Evolutionary conservation across 108 stramenopile genomes (phyloP).

Genomic region (Fragilariopsis cylindrus): DNA sequence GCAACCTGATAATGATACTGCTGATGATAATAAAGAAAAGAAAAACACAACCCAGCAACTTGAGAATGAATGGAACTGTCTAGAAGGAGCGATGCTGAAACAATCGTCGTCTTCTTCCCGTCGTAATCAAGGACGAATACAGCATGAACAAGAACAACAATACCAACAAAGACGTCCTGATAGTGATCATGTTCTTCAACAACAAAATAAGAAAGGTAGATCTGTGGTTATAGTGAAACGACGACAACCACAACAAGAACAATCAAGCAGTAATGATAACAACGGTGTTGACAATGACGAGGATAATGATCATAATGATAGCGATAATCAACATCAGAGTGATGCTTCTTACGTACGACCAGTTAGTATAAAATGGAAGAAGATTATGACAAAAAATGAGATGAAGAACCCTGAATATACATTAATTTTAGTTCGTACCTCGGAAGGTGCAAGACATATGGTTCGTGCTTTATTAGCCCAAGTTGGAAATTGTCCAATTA

Average conservation of each 20-base stretch:
- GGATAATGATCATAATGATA: background rate
- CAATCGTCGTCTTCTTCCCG: too few species aligned
- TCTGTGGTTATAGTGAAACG: slow-evolving; percentile 19
- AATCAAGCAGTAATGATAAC: background rate
- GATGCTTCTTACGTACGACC: background rate
- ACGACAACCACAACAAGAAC: background rate
- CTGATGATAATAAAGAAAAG: background rate
- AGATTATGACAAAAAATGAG: background rate
- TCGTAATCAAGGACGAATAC: too few species aligned
- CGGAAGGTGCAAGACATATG: slow-evolving; percentile 80
- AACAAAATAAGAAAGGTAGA: too few species aligned
- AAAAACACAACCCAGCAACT: background rate
- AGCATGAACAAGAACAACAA: background rate
- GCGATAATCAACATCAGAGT: background rate
- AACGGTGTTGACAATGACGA: background rate
- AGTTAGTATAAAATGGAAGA: background rate
- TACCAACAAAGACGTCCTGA: background rate
- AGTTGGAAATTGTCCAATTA: slow-evolving; percentile 57
- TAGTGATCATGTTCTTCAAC: slow-evolving; percentile 32
- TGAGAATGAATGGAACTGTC: background rate
- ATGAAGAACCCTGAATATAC: background rate
- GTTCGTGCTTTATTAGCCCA: slow-evolving; percentile 75
- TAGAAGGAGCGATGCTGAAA: background rate
- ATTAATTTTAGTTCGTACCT: slow-evolving; percentile 29
- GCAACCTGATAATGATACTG: slow-evolving; percentile 3